Conservation (phyloP, 352 stramenopile species). For the Phytophthora podocarpi region DNA sequence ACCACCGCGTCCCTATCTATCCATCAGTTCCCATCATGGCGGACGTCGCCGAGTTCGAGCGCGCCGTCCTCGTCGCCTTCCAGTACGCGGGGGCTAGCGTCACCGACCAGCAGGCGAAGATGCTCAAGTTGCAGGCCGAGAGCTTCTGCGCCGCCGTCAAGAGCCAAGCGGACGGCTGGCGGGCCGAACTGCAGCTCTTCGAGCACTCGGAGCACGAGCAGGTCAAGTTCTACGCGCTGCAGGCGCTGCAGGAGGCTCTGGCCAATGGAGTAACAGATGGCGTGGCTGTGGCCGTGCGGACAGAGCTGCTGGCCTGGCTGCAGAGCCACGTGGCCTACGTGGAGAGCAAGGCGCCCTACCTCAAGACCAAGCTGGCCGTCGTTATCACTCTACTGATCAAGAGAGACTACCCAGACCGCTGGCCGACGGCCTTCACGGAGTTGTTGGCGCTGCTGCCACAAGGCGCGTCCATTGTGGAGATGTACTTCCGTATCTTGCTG, state of each 20-base stretch:
- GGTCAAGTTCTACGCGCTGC: slow-evolving; percentile 85
- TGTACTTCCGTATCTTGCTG: slow-evolving; percentile 91
- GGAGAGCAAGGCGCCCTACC: slow-evolving; percentile 66
- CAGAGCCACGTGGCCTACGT: slow-evolving; percentile 62
- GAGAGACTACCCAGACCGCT: slow-evolving; percentile 88
- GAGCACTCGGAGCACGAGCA: slow-evolving; percentile 66
- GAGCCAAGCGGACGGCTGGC: slow-evolving; percentile 53
- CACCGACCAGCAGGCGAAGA: slow-evolving; percentile 55
- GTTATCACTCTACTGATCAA: slow-evolving; percentile 87
- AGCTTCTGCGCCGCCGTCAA: slow-evolving; percentile 70
- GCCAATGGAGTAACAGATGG: slow-evolving; percentile 43
- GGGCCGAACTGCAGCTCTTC: slow-evolving; percentile 73
- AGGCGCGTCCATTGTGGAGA: slow-evolving; percentile 83
- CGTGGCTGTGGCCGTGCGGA: slow-evolving; percentile 56
- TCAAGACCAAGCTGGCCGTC: slow-evolving; percentile 88
- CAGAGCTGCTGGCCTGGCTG: slow-evolving; percentile 69
- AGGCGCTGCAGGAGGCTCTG: slow-evolving; percentile 74
- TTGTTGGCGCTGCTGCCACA: slow-evolving; percentile 74
- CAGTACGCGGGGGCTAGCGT: slow-evolving; percentile 69
- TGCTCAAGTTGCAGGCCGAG: slow-evolving; percentile 75
- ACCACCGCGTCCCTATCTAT: background rate
- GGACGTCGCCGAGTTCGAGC: slow-evolving; percentile 67
- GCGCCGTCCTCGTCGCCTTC: slow-evolving; percentile 80
- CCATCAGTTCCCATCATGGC: slow-evolving; percentile 15
- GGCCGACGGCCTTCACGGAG: slow-evolving; percentile 87